Base-by-base conservation (phyloP, 2,329 filamentous ascomycete species). In the Ophiostoma ulmi region DNA sequence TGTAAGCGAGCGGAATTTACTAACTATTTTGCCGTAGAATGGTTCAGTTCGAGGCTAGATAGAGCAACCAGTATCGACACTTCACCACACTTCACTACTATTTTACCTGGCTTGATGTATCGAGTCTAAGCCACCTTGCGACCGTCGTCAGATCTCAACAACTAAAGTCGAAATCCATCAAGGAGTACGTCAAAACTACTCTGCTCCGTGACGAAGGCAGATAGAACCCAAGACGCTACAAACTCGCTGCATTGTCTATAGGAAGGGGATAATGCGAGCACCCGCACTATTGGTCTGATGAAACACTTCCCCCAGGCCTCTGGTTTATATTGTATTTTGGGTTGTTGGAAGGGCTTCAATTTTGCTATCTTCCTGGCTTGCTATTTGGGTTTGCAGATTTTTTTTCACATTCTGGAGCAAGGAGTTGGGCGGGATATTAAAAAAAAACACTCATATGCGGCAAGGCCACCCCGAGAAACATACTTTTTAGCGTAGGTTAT, bases 31-130 rank as follows among this genome's bases (percentile, higher is more conserved):
- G 7, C 5, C 5, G 61, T 67, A 97, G 94, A 78, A 97, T 98
- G 94, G 94, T 98, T 69, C 95, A 99, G 82, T 98, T 99, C 78
- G 94, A 99, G 84, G 95, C 95, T 69, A 88, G 94, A 81, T 98
- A 81, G 85, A 74, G 63, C 8, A 39, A 14, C 35, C 35, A n/a
- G 10, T 31, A 36, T n/a, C 17, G 17, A 5, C 20, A 5, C 20
- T 22, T 22, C 20, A 22, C 63, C 58, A n/a, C n/a, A n/a, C n/a
- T n/a, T n/a, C n/a, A 17, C 17, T 35, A 26, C 26, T 35, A 11
- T 5, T 14, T 63, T 26, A 26, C 58, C 22, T 36, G 58, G 58
- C 58, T 35, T 63, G 44, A 20, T 20, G 11, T 35, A 63, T 63
- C 58, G 17, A 20, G 26, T 35, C 5, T 13, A 17, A 14, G 26